Conservation (phyloP, 2,329 filamentous ascomycete species). For the Sporothrix mexicana region DNA sequence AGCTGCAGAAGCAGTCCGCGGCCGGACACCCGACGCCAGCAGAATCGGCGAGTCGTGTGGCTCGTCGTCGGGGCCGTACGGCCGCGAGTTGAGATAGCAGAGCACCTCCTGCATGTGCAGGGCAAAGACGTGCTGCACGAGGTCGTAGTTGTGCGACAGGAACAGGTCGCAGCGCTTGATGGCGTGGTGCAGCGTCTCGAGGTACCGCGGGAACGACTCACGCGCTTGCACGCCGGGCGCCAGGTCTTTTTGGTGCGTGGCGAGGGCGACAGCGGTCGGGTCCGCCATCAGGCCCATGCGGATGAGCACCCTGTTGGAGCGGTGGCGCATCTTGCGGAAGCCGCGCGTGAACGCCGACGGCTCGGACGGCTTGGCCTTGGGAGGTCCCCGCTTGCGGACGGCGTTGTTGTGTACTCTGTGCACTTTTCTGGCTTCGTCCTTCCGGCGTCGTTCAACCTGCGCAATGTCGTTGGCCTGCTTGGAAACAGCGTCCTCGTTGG, state of each 20-base stretch:
- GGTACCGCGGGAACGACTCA: conserved; percentile 43
- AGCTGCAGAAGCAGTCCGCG: too few species aligned
- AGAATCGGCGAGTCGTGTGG: conserved; percentile 1
- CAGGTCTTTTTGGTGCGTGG: background rate
- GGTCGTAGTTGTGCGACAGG: conserved; percentile 44
- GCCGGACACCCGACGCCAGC: background rate
- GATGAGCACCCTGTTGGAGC: background rate
- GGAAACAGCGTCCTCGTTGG: background rate
- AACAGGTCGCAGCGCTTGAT: conserved; percentile 52
- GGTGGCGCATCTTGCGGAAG: background rate
- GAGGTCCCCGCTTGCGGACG: background rate
- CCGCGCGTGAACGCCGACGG: conserved; percentile 17
- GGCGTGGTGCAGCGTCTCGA: conserved; percentile 51
- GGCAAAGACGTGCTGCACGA: conserved; percentile 54
- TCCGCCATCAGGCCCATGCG: background rate
- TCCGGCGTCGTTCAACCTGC: background rate
- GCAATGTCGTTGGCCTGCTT: conserved; percentile 7
- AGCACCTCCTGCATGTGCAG: conserved; percentile 58
- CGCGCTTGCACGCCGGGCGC: background rate
- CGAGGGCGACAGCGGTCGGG: background rate
- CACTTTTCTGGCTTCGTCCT: conserved; percentile 7
- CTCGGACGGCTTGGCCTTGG: background rate
- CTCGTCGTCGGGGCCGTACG: conserved; percentile 41
- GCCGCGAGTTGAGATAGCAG: conserved; percentile 51
- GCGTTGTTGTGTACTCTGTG: background rate